A percentile compares a stretch with the other conserved stretches of the same genome.
Conservation (phyloP, 768 basidiomycete genomes). For the Tubosaeta brunneosetosa region DNA sequence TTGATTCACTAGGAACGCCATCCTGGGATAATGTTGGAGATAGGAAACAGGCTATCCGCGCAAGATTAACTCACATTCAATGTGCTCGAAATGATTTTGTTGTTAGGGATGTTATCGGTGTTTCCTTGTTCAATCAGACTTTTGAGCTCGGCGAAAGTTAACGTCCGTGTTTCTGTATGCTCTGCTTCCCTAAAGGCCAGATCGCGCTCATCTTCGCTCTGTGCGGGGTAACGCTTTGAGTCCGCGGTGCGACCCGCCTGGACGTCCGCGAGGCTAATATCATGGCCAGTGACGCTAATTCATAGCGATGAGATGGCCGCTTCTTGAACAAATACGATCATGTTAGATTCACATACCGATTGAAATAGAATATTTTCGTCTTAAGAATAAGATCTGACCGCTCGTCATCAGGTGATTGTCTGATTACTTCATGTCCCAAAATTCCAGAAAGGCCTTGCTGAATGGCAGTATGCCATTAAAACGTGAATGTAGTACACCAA, state of each 20-base stretch:
- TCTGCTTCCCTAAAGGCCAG: constrained; percentile 3
- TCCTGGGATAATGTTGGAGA: constrained; percentile 36
- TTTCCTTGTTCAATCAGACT: constrained; percentile 66
- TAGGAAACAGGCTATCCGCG: neutral
- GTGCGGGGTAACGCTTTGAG: constrained; percentile 8
- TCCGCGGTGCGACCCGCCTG: constrained; percentile 10
- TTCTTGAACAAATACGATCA: constrained; percentile 23
- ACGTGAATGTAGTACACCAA: neutral
- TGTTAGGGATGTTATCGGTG: constrained; percentile 73
- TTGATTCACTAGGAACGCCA: constrained; percentile 54
- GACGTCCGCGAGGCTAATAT: constrained; percentile 28
- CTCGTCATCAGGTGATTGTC: constrained; percentile 34
- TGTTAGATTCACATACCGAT: constrained; percentile 38
- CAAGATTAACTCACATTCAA: constrained; percentile 49
- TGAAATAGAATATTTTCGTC: constrained; percentile 70
- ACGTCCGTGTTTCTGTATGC: constrained; percentile 37
- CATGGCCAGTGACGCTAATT: constrained; percentile 28
- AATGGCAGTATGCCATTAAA: neutral
- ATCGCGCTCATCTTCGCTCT: constrained; percentile 19
- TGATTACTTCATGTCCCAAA: constrained; percentile 38
- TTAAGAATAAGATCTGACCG: constrained; percentile 46
- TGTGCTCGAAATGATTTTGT: constrained; percentile 62
- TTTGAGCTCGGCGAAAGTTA: constrained; percentile 67
- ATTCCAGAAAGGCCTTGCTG: constrained; percentile 68
- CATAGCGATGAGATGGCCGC: constrained; percentile 21